These are phyloP conservation scores for Candida bentonensis DNA, from an alignment of 805 yeast species.

Conservation along the genomic window DNA sequence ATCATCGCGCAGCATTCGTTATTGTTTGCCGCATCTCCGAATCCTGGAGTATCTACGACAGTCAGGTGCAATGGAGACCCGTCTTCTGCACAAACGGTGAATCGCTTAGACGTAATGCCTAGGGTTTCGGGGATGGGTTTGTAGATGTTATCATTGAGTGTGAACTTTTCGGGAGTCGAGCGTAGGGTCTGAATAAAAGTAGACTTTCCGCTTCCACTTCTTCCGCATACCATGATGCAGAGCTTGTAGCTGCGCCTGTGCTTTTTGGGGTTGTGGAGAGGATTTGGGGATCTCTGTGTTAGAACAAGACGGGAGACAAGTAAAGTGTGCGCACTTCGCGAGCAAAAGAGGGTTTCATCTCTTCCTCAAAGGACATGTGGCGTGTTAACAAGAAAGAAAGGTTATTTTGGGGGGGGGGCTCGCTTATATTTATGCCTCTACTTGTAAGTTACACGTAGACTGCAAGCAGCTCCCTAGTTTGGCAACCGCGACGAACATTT, in stretches of 20 bases:
- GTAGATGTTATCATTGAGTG: neutral
- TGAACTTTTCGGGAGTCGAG: constrained; percentile 26
- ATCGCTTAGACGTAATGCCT: neutral
- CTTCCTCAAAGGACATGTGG: too few relatives aligned
- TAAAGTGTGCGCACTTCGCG: too few relatives aligned
- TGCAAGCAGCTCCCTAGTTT: too few relatives aligned
- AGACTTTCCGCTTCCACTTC: constrained; percentile 61
- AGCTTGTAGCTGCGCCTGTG: constrained; percentile 29
- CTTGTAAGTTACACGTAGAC: too few relatives aligned
- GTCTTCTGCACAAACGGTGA: neutral
- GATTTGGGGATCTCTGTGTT: too few relatives aligned
- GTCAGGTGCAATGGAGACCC: constrained; percentile 18
- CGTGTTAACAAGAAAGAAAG: too few relatives aligned
- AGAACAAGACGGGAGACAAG: too few relatives aligned
- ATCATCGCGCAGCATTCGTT: constrained; percentile 34
- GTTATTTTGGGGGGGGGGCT: too few relatives aligned
- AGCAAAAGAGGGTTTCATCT: too few relatives aligned
- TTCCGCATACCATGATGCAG: constrained; percentile 58
- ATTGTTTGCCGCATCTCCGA: constrained; percentile 60
- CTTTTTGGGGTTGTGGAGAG: too few relatives aligned
- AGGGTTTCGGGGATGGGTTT: neutral
- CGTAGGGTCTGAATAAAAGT: constrained; percentile 59
- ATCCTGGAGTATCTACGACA: constrained; percentile 59
- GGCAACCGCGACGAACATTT: too few relatives aligned
- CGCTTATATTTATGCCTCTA: too few relatives aligned